Base-by-base conservation (phyloP, 441 rosid genomes). In the Omphalea diandra region DNA sequence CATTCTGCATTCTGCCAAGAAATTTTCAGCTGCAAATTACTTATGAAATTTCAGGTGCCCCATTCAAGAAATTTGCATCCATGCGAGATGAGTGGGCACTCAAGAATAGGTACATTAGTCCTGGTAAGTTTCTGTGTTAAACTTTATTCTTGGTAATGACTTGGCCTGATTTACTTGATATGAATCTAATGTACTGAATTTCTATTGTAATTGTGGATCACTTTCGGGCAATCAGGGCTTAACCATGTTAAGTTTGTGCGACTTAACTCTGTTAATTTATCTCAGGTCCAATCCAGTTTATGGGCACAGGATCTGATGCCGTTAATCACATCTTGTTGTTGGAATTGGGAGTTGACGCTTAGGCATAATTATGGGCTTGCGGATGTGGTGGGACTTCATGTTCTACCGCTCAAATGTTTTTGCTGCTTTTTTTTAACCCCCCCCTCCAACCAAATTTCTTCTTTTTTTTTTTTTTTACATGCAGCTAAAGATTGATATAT, bases 231-330 rank as follows among this genome's bases (percentile, higher is more conserved):
- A 17, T 36, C 40, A 8, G 4, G 12, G 17, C 47, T 7, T 17
- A 11, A 57, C 0, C 8, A 46, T 3, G n/a, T 4, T 32, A 10
- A 65, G 40, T 17, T 9, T 60, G 18, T 32, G 55, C 29, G 67
- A 56, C 44, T 60, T 14, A 26, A 10, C 27, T 44, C 0, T 17
- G 7, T 26, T 54, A 27, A 38, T 41, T 38, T 20, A 27, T 26
- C 35, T 55, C 83, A 93, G 99, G 99, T 83, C 97, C 99, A n/a
- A 88, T 95, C 76, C 99, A 95, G 79, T 95, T 95, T 43, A 75
- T 9, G 47, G 99, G 99, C 35, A 85, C 96, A 3, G 84, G 89
- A 55, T 77, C 95, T 1, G 81, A 79, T 54, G 90, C 86, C 0
- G 77, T 75, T 41, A 93, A 78, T 76, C 95, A 86, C 81, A 95